phyloP scores from a whole-genome alignment of 176 grass and related monocot genomes.

The Sorghum bicolor region Sorghum_bicolor_NCBIv3 NC_012870.2:74192001-74192500 shows the following conservation, averaged over 20 bases:
- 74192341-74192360: conserved; percentile 44
- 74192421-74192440: no score
- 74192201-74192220: conserved; percentile 48
- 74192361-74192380: conserved; percentile 40
- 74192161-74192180: conserved; percentile 41
- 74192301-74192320: conserved; percentile 37
- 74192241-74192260: no score
- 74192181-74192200: conserved; percentile 24
- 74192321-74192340: conserved; percentile 47
- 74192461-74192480: no score
- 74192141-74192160: conserved; percentile 57
- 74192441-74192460: no score
- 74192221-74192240: conserved; percentile 38
- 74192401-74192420: no score
- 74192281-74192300: conserved; percentile 57
- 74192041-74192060: conserved; percentile 54
- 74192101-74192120: conserved; percentile 40
- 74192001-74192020: no score
- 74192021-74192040: conserved; percentile 36
- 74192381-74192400: no score
- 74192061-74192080: conserved; percentile 29
- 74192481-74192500: no score
- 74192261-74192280: no score
- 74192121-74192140: conserved; percentile 36
- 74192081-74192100: conserved; percentile 30